These are phyloP conservation scores for Rhizopogon vesiculosus DNA, from an alignment of 768 basidiomycete genomes.

Conservation along the genomic window DNA sequence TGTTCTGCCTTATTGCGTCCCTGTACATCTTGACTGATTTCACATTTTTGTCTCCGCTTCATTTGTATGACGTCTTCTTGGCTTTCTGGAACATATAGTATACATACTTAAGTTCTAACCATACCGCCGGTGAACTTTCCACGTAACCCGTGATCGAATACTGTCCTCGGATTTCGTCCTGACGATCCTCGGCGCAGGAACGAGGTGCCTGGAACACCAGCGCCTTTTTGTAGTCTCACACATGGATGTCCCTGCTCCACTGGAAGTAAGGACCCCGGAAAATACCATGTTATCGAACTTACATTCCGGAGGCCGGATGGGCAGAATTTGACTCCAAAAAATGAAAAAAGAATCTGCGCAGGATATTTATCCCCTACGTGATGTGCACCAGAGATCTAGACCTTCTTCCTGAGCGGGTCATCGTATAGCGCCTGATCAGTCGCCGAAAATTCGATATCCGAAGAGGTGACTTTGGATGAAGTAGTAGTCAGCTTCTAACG, in stretches of 20 bases:
- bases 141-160: slow-evolving; percentile 8
- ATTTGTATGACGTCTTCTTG: neutral
- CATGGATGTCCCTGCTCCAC: slow-evolving; percentile 14
- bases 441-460: too few relatives aligned
- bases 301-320: neutral
- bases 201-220: slow-evolving; percentile 18
- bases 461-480: neutral
- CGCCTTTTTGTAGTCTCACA: slow-evolving; percentile 21
- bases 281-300: neutral
- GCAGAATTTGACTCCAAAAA: too few relatives aligned
- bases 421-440: neutral
- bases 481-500: neutral
- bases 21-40: neutral
- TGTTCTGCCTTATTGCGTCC: neutral
- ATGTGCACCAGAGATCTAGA: neutral
- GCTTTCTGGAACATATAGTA: slow-evolving; percentile 16
- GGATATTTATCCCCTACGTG: neutral
- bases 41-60: neutral
- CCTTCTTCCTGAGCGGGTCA: neutral
- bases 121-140: slow-evolving; percentile 2
- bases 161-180: slow-evolving; percentile 25
- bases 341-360: too few relatives aligned
- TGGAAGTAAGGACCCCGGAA: neutral
- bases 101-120: neutral
- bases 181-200: slow-evolving; percentile 18